Percentiles rank a stretch among this genome's conserved stretches.
phyloP scores from a whole-genome alignment of 2,329 filamentous ascomycete species.

The Lomentospora prolificans region DNA sequence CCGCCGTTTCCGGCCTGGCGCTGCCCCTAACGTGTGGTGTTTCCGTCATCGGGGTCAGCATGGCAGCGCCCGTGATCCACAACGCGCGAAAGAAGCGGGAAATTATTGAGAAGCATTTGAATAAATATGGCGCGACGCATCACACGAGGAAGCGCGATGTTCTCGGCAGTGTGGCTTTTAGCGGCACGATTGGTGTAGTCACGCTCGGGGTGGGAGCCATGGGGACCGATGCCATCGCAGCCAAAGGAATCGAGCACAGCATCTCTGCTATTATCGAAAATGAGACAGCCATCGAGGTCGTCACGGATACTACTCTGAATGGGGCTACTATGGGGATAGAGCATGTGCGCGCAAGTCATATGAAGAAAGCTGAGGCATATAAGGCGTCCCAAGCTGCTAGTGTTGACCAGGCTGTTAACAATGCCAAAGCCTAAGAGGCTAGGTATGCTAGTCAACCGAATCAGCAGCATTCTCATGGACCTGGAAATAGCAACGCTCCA shows the following conservation, averaged over 20 bases:
- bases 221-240: constrained; percentile 25
- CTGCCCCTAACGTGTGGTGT: constrained; percentile 28
- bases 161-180: constrained; percentile 26
- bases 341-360: constrained; percentile 23
- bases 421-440: constrained; percentile 19
- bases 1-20: constrained; percentile 26
- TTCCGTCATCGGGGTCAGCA: constrained; percentile 26
- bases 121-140: constrained; percentile 22
- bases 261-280: constrained; percentile 18
- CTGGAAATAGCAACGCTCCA: background rate
- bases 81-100: constrained; percentile 31
- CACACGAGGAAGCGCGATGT: constrained; percentile 30
- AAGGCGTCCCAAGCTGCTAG: constrained; percentile 23
- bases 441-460: constrained; percentile 14
- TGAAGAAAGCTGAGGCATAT: constrained; percentile 23
- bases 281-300: constrained; percentile 24
- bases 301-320: constrained; percentile 25
- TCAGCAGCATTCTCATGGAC: constrained; percentile 8
- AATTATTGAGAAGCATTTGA: constrained; percentile 28
- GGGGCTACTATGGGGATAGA: constrained; percentile 24
- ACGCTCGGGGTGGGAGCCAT: constrained; percentile 25
- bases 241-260: constrained; percentile 24
- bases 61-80: constrained; percentile 28
- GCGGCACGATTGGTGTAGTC: constrained; percentile 24
- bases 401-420: constrained; percentile 20